Percentiles rank a stretch among this genome's conserved stretches.
Conservation (phyloP, 352 stramenopile species). For the Phytophthora uliginosa region DNA sequence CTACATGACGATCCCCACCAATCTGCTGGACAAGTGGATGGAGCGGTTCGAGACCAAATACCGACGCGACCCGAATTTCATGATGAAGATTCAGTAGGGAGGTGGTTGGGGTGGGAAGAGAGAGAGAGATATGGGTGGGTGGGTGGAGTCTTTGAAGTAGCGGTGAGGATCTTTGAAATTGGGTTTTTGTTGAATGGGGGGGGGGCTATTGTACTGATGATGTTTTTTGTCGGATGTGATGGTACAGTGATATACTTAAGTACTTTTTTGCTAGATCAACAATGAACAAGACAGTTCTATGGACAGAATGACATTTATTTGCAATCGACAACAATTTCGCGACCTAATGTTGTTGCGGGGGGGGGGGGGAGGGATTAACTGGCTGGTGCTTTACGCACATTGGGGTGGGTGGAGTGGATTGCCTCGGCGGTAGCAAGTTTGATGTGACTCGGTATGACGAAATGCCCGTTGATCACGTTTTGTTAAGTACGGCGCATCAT, state of each 20-base stretch:
- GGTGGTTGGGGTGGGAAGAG: not conserved
- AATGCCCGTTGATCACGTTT: too few relatives aligned
- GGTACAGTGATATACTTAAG: not conserved
- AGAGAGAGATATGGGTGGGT: not conserved
- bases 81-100: slow-evolving; percentile 81
- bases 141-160: not conserved
- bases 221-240: not conserved
- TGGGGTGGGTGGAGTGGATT: too few relatives aligned
- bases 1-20: slow-evolving; percentile 92
- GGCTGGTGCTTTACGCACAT: too few relatives aligned
- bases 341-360: too few relatives aligned
- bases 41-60: slow-evolving; percentile 92
- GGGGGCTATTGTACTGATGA: slow-evolving; percentile 1
- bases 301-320: slow-evolving; percentile 15
- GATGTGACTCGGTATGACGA: too few relatives aligned
- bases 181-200: not conserved
- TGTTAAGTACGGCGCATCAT: too few relatives aligned
- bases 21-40: slow-evolving; percentile 94
- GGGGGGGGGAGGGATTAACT: too few relatives aligned
- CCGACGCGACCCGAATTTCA: slow-evolving; percentile 92
- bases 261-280: slow-evolving; percentile 18
- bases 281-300: slow-evolving; percentile 1
- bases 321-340: not conserved
- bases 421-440: too few relatives aligned
- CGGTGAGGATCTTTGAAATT: not conserved